These are phyloP conservation scores for Cladosporium sphaerospermum DNA, from an alignment of 2,329 filamentous ascomycete species.

Conservation along the genomic window DNA sequence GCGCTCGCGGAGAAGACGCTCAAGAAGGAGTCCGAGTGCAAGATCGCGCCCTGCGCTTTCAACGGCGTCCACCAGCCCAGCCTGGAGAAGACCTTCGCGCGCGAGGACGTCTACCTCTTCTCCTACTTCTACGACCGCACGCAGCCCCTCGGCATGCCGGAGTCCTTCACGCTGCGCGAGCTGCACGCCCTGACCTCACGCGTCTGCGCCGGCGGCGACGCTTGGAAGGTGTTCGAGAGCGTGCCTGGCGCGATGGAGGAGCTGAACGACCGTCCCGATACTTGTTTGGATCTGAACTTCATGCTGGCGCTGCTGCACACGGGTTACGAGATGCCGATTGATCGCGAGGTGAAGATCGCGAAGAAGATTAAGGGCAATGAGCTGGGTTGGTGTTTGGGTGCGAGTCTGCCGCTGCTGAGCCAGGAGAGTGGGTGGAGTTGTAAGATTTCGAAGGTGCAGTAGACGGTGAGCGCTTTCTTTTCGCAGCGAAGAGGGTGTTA, in stretches of 20 bases:
- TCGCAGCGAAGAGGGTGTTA: no score
- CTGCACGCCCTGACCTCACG: constrained; percentile 76
- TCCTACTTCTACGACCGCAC: constrained; percentile 98
- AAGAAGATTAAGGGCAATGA: constrained; percentile 99
- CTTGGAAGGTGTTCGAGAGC: constrained; percentile 74
- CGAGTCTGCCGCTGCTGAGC: constrained; percentile 48
- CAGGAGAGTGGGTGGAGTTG: constrained; percentile 25
- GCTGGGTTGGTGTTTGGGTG: constrained; percentile 94
- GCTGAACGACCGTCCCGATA: constrained; percentile 75
- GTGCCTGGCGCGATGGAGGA: constrained; percentile 75
- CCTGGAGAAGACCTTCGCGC: constrained; percentile 82
- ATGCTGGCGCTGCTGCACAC: constrained; percentile 90
- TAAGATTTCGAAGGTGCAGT: constrained; percentile 13
- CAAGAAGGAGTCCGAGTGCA: constrained; percentile 76
- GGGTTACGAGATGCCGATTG: constrained; percentile 95
- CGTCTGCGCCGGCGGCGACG: constrained; percentile 79
- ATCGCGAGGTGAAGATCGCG: constrained; percentile 92
- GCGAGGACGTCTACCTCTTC: constrained; percentile 91
- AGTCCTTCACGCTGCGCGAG: constrained; percentile 87
- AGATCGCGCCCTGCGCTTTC: constrained; percentile 90
- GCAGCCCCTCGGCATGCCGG: constrained; percentile 92
- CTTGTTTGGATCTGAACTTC: constrained; percentile 92
- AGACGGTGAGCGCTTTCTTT: neutral
- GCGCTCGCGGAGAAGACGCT: constrained; percentile 84
- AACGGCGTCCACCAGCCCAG: constrained; percentile 94